Conservation (phyloP, 345 rosid genomes). For the Ceriops tagal region DNA sequence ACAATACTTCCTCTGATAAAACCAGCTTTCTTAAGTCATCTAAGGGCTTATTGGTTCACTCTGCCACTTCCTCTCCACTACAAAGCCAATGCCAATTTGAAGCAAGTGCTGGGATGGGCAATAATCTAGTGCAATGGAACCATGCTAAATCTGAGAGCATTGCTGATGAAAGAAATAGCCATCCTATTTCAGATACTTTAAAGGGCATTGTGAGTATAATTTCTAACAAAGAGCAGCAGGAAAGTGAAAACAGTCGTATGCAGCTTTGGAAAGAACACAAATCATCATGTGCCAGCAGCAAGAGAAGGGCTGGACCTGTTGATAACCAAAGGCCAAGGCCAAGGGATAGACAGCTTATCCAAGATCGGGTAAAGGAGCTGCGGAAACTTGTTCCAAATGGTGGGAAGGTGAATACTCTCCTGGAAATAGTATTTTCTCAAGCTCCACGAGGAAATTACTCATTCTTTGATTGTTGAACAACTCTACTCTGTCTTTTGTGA, state of each 20-base stretch:
- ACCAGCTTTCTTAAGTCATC: conserved; percentile 13
- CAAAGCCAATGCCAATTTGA: conserved; percentile 11
- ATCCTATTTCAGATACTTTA: conserved; percentile 20
- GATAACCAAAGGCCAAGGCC: conserved; percentile 57
- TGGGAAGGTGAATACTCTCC: conserved; percentile 35
- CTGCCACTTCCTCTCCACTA: conserved; percentile 15
- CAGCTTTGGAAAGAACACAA: conserved; percentile 27
- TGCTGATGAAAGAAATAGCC: conserved; percentile 2
- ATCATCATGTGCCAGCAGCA: conserved; percentile 16
- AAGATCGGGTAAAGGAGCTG: conserved; percentile 65
- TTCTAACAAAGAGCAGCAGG: conserved; percentile 16
- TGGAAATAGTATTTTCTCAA: not conserved
- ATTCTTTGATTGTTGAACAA: not conserved
- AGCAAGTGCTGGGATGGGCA: conserved; percentile 2
- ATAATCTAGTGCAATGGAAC: conserved; percentile 15
- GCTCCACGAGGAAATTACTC: not conserved
- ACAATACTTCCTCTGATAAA: conserved; percentile 6
- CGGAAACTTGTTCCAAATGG: conserved; percentile 65
- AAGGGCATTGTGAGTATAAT: conserved; percentile 25
- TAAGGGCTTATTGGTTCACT: conserved; percentile 8
- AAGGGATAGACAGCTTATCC: conserved; percentile 65
- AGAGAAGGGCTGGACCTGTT: conserved; percentile 45
- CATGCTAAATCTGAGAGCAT: conserved; percentile 18
- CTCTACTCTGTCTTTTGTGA: not conserved
- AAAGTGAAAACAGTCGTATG: not conserved